Percentiles rank a stretch among this genome's conserved stretches.
These are phyloP conservation scores for Halenospora varia DNA, from an alignment of 495 filamentous ascomycete genomes.

Conservation along the genomic window DNA sequence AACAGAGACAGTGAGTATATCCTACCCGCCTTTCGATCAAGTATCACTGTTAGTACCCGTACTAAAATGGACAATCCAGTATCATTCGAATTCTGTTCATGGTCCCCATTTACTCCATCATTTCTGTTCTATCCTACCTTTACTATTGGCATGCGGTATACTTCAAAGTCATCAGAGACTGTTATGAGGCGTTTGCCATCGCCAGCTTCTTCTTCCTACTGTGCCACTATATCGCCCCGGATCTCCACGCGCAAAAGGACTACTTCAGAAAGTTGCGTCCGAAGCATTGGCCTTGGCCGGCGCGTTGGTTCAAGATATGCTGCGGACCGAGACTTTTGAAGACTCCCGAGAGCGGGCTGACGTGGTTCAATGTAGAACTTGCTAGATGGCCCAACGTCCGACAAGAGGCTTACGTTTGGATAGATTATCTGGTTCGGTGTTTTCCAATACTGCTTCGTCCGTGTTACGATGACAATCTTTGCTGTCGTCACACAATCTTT, in stretches of 20 bases:
- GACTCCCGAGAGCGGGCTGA: conserved; percentile 76
- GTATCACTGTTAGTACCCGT: too few species aligned
- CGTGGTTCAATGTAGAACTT: conserved; percentile 97
- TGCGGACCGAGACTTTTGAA: conserved; percentile 66
- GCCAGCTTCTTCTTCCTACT: conserved; percentile 84
- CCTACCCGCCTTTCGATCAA: conserved; percentile 5
- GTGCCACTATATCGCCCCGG: conserved; percentile 77
- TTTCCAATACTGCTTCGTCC: conserved; percentile 88
- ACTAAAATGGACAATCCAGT: too few species aligned
- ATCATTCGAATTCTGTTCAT: conserved; percentile 91
- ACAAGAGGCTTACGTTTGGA: too few species aligned
- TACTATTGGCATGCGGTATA: conserved; percentile 82
- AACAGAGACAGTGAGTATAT: conserved; percentile 64
- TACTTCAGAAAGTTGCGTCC: conserved; percentile 72
- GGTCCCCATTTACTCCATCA: conserved; percentile 79
- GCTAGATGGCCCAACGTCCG: too few species aligned
- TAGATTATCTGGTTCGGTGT: conserved; percentile 82
- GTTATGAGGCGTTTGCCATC: conserved; percentile 91
- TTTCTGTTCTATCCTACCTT: conserved; percentile 71
- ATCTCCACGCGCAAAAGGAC: conserved; percentile 80
- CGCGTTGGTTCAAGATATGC: conserved; percentile 64
- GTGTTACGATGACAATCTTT: conserved; percentile 75
- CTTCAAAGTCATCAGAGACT: conserved; percentile 75
- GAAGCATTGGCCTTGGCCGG: conserved; percentile 71
- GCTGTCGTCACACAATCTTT: conserved; percentile 68